Percentiles rank a stretch among this genome's conserved stretches.
phyloP scores from a whole-genome alignment of 2,329 filamentous ascomycete genomes.

The Sarocladium kiliense region DNA sequence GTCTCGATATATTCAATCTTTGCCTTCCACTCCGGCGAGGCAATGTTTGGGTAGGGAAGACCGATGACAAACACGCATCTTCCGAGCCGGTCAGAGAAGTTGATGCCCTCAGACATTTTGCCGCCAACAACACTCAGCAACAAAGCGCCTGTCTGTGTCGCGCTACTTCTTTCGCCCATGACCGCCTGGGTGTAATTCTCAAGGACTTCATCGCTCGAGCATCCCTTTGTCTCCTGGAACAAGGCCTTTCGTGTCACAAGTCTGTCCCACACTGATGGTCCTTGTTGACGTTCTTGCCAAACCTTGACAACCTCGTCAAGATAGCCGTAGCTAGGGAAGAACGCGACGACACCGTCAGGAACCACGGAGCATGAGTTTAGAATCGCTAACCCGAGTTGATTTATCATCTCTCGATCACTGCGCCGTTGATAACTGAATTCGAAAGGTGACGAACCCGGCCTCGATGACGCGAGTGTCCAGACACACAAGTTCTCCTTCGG shows the following conservation, averaged over 20 bases:
- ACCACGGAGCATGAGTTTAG: conserved; percentile 67
- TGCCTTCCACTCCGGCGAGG: conserved; percentile 87
- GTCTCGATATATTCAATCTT: conserved; percentile 82
- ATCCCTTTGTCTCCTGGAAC: conserved; percentile 52
- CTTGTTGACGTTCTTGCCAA: conserved; percentile 46
- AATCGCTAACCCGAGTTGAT: conserved; percentile 69
- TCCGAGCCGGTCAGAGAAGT: conserved; percentile 88
- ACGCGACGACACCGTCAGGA: conserved; percentile 85
- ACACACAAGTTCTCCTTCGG: conserved; percentile 76
- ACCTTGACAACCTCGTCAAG: conserved; percentile 64
- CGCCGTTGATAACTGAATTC: conserved; percentile 86
- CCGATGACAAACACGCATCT: conserved; percentile 89
- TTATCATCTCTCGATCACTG: conserved; percentile 62
- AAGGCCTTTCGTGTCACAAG: conserved; percentile 56
- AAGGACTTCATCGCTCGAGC: conserved; percentile 64
- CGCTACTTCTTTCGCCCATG: conserved; percentile 27
- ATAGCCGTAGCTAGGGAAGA: conserved; percentile 94
- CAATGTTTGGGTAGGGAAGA: conserved; percentile 85
- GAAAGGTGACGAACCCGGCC: conserved; percentile 48
- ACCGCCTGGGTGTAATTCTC: conserved; percentile 68
- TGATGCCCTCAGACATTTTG: conserved; percentile 95
- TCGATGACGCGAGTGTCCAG: conserved; percentile 55
- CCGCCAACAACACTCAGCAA: conserved; percentile 89
- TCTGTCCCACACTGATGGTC: conserved; percentile 50
- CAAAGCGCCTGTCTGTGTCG: conserved; percentile 47